Percentiles rank a stretch among this genome's conserved stretches.
These are phyloP conservation scores for Cyanidiococcus yangmingshanensis DNA, from an alignment of 23 red algal species.

Conservation along the genomic window DNA sequence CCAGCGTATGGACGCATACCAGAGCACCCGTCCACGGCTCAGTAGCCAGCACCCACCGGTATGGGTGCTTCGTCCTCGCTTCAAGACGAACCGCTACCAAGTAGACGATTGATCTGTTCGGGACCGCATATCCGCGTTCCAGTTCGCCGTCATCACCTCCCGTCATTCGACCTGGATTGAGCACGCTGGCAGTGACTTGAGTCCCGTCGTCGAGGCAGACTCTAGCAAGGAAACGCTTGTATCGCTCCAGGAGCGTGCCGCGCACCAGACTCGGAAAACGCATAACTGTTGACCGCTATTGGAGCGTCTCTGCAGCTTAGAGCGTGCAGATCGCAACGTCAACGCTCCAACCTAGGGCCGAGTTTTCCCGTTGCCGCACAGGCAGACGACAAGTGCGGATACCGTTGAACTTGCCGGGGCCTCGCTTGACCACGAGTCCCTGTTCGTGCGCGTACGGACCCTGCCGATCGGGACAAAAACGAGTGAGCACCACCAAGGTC, in stretches of 20 bases:
- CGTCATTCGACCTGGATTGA: constrained; percentile 9
- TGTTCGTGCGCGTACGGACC: too few relatives aligned
- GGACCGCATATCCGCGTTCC: neutral
- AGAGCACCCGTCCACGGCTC: constrained; percentile 7
- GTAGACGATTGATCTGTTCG: neutral
- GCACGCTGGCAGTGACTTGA: constrained; percentile 15
- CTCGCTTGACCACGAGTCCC: too few relatives aligned
- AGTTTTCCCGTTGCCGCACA: too few relatives aligned
- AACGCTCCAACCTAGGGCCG: too few relatives aligned
- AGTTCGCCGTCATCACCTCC: constrained; percentile 2
- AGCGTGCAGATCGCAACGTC: too few relatives aligned
- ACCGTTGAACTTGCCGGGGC: too few relatives aligned
- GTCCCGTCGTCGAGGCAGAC: constrained; percentile 6
- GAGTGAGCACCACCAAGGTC: too few relatives aligned
- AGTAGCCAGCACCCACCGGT: neutral
- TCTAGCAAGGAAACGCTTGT: constrained; percentile 4
- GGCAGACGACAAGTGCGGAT: too few relatives aligned
- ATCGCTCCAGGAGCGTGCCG: neutral
- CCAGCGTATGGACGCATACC: constrained; percentile 1
- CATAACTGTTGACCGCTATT: too few relatives aligned
- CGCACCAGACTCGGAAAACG: too few relatives aligned
- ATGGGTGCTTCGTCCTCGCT: neutral
- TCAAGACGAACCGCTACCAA: neutral
- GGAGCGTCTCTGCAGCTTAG: too few relatives aligned
- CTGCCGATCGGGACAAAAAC: too few relatives aligned